phyloP scores from a whole-genome alignment of 176 grass and related monocot species.

The Triticum aestivum region DNA sequence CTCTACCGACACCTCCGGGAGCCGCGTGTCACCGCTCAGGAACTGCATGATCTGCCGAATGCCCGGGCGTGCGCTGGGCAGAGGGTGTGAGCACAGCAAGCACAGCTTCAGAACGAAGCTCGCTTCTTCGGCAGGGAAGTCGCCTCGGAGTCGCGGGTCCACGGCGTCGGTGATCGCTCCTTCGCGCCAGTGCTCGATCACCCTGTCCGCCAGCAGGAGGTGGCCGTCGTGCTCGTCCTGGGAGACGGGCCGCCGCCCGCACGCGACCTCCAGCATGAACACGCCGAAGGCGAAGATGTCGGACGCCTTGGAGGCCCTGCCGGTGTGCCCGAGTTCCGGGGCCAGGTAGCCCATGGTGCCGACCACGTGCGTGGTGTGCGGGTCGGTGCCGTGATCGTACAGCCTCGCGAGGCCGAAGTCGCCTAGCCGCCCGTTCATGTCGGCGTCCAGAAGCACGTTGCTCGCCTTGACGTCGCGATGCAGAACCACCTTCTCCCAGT shows the following conservation, averaged over 20 bases:
- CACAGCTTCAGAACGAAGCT: conserved; percentile 23
- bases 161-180: conserved; percentile 23
- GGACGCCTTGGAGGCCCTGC: conserved; percentile 37
- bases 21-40: conserved; percentile 4
- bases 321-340: conserved; percentile 46
- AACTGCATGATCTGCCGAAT: conserved; percentile 39
- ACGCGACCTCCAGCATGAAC: conserved; percentile 43
- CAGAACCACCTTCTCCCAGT: conserved; percentile 42
- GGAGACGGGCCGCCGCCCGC: conserved; percentile 30
- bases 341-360: conserved; percentile 48
- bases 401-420: conserved; percentile 50
- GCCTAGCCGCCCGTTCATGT: conserved; percentile 38
- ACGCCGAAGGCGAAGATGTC: conserved; percentile 46
- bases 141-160: conserved; percentile 25
- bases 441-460: conserved; percentile 49
- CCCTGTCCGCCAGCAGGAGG: conserved; percentile 28
- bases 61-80: conserved; percentile 24
- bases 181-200: conserved; percentile 27
- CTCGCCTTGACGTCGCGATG: conserved; percentile 53
- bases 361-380: conserved; percentile 40
- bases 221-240: conserved; percentile 2
- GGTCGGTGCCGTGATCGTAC: conserved; percentile 43
- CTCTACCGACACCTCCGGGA: conserved; percentile 25
- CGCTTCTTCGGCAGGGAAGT: conserved; percentile 22
- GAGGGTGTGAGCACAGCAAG: conserved; percentile 49